Evolutionary conservation across 2,329 filamentous ascomycete species (phyloP), one percentile per base, ranked within the genome.

Genomic region (Aspergillus ustus): DNA sequence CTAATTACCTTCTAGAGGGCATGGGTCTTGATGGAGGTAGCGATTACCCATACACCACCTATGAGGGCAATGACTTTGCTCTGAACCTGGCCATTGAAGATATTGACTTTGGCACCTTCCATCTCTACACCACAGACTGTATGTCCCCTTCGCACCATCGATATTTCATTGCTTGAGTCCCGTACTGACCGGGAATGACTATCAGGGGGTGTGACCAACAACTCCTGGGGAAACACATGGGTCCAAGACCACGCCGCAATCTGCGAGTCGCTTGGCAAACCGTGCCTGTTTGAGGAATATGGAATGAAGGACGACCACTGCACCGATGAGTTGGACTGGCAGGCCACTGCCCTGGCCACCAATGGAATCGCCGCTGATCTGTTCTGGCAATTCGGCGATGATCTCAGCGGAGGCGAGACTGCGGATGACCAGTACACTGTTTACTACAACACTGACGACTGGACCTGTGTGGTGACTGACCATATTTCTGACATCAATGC

Each of bases 41-140:
- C 3, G 84, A 85, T 52, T 87, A 86, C 67, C 83, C 84, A 5
- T 86, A 85, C 70, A 72, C 75, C 9, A 80, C 75, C 53, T 69
- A 69, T 52, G 84, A 87, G 63, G 85, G 85, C 9, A 70, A 80
- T 25, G 81, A 85, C 66, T 87, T 83, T 69, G 79, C 77, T 20
- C 76, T 76, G 63, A 84, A 85, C 65, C 73, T 87, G n/a, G 79
- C 75, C 40, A 83, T 87, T 51, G 70, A 78, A 7, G 83, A 81
- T 22, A 77, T 87, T 7, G 84, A 86, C 68, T 87, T 85, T 69
- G 85, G 80, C 19, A 83, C 82, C 3, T 81, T 85, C 66, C 83
- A 86, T 64, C 70, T 84, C 15, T 86, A 85, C 62, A 81, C 82
- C 0, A 69, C 72, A 25, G 73, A 72, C 59, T 85, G 82, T 80